phyloP scores from a whole-genome alignment of 805 yeast genomes.

The Candida sphagnicola region DNA sequence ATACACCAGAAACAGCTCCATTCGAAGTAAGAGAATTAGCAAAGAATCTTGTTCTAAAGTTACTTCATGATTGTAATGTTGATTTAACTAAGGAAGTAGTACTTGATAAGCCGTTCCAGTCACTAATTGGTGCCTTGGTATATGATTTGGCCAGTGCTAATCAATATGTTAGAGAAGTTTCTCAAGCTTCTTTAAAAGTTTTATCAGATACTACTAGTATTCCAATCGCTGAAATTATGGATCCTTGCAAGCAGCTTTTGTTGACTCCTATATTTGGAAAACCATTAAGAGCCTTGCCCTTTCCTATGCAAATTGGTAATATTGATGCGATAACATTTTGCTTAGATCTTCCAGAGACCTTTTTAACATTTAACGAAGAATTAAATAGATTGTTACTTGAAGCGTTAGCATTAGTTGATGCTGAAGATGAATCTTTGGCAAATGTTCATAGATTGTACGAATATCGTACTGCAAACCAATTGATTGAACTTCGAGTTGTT shows the following conservation, averaged over 20 bases:
- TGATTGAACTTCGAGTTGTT: slow-evolving; percentile 82
- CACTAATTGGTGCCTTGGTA: slow-evolving; percentile 82
- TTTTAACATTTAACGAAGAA: slow-evolving; percentile 85
- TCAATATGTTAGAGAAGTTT: slow-evolving; percentile 73
- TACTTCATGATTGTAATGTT: slow-evolving; percentile 62
- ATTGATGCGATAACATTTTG: slow-evolving; percentile 96
- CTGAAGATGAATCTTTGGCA: slow-evolving; percentile 93
- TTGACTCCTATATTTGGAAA: slow-evolving; percentile 94
- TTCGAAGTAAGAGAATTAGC: slow-evolving; percentile 72
- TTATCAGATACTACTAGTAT: slow-evolving; percentile 68
- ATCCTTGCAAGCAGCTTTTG: slow-evolving; percentile 77
- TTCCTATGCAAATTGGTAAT: slow-evolving; percentile 98
- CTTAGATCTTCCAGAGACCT: slow-evolving; percentile 72
- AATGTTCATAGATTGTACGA: slow-evolving; percentile 84
- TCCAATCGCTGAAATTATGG: slow-evolving; percentile 70
- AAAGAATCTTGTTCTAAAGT: slow-evolving; percentile 56
- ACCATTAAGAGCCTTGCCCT: slow-evolving; percentile 93
- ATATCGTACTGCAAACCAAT: slow-evolving; percentile 81
- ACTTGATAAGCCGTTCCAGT: slow-evolving; percentile 68
- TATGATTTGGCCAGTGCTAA: slow-evolving; percentile 91
- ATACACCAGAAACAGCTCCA: slow-evolving; percentile 86
- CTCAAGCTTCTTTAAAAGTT: slow-evolving; percentile 64
- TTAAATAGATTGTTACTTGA: slow-evolving; percentile 79
- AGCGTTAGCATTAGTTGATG: slow-evolving; percentile 92
- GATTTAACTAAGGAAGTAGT: slow-evolving; percentile 60